These are phyloP conservation scores for Lactarius akahatsu DNA, from an alignment of 768 basidiomycete genomes.

Conservation along the genomic window DNA sequence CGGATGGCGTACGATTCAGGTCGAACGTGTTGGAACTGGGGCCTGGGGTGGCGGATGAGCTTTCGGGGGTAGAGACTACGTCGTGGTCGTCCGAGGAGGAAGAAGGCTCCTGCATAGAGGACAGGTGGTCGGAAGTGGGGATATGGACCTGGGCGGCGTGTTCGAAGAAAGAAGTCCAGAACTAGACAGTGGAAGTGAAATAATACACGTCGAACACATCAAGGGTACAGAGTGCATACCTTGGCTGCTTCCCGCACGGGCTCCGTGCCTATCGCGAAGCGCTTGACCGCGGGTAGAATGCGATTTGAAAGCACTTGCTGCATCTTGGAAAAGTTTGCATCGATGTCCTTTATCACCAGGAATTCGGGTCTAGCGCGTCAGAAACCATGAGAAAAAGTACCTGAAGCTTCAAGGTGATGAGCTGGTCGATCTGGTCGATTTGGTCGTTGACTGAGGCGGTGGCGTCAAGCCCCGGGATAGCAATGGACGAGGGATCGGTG, in stretches of 20 bases:
- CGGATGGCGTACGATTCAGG: conserved; percentile 52
- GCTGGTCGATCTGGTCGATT: conserved; percentile 93
- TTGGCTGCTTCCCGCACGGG: conserved; percentile 89
- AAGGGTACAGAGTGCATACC: conserved; percentile 41
- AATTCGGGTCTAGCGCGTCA: neutral
- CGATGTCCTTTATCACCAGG: conserved; percentile 62
- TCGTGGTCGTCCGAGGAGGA: neutral
- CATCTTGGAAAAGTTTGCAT: conserved; percentile 89
- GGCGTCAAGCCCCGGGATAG: conserved; percentile 70
- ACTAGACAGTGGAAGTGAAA: conserved; percentile 46
- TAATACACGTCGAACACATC: neutral
- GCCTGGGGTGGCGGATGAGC: conserved; percentile 28
- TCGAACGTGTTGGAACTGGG: conserved; percentile 32
- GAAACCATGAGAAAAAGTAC: conserved; percentile 39
- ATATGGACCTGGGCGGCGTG: conserved; percentile 87
- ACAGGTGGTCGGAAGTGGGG: conserved; percentile 68
- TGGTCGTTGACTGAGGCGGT: conserved; percentile 72
- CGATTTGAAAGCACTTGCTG: conserved; percentile 80
- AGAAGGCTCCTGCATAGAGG: conserved; percentile 31
- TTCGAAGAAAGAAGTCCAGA: conserved; percentile 97
- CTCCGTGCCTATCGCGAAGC: conserved; percentile 83
- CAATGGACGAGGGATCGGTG: conserved; percentile 59
- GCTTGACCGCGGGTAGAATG: conserved; percentile 85
- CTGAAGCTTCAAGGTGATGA: conserved; percentile 90
- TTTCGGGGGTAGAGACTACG: conserved; percentile 13